phyloP scores from a whole-genome alignment of 352 stramenopile species.

The Phytophthora pini region DNA sequence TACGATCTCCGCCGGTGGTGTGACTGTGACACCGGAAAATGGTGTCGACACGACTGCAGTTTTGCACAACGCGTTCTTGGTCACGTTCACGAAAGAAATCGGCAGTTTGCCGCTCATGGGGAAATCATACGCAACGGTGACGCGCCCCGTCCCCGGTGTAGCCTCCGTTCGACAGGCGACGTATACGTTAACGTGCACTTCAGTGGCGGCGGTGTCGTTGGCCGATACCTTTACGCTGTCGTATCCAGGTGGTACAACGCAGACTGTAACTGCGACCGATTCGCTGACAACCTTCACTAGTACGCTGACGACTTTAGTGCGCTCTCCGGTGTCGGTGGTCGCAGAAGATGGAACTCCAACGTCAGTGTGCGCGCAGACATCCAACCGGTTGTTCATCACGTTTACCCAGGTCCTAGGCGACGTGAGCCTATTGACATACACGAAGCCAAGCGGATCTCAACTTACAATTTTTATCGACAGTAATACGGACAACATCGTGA shows the following conservation, averaged over 20 bases:
- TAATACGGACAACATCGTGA: slow-evolving; percentile 61
- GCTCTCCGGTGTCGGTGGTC: slow-evolving; percentile 22
- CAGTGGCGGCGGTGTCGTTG: slow-evolving; percentile 34
- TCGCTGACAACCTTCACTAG: slow-evolving; percentile 36
- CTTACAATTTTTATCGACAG: slow-evolving; percentile 54
- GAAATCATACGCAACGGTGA: slow-evolving; percentile 27
- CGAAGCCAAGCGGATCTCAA: slow-evolving; percentile 29
- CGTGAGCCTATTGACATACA: slow-evolving; percentile 53
- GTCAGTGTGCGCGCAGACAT: slow-evolving; percentile 52
- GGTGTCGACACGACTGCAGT: slow-evolving; percentile 40
- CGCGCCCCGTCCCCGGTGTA: slow-evolving; percentile 42
- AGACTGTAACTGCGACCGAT: slow-evolving; percentile 50
- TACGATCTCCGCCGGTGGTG: slow-evolving; percentile 81
- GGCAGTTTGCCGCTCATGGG: slow-evolving; percentile 58
- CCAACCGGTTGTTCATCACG: slow-evolving; percentile 75
- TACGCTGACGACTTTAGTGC: slow-evolving; percentile 39
- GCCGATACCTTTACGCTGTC: slow-evolving; percentile 63
- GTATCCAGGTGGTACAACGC: slow-evolving; percentile 46
- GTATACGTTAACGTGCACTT: slow-evolving; percentile 79
- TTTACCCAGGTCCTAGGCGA: slow-evolving; percentile 75
- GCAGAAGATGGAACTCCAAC: slow-evolving; percentile 35
- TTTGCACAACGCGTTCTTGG: slow-evolving; percentile 53
- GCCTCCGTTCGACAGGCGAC: slow-evolving; percentile 70
- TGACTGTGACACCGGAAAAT: slow-evolving; percentile 68
- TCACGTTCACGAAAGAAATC: slow-evolving; percentile 69